Base-by-base conservation (phyloP, 495 filamentous ascomycete genomes). In the Paragyromitra xinjiangensis region DNA sequence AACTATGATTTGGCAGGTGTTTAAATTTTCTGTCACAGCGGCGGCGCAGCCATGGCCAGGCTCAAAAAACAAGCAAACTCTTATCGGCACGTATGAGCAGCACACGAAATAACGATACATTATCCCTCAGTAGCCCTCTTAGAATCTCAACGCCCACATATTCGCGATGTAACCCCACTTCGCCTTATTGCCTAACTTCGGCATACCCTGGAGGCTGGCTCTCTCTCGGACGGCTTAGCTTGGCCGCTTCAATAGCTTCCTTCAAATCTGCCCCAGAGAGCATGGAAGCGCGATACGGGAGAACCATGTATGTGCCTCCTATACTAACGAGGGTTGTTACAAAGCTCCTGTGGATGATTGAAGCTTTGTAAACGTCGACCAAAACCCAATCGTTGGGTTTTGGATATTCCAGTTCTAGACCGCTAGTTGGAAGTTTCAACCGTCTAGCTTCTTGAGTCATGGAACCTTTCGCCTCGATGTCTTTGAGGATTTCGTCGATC, bases 251-350 rank as follows among this genome's bases (percentile, higher is more conserved):
- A 11, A 63, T 39, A 39, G 68, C 73, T 24, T 76, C 73, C 26
- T 65, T 72, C 12, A 76, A 16, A 29, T 73, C 67, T 3, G 58
- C 67, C 19, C 12, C 29, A 19, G 71, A 73, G 11, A 73, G 50
- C 29, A 44, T 48, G n/a, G 71, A 73, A 26, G 62, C 50, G 26
- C 63, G 62, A 51, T 67, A 67, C 4, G 71, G 71, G 7, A 73
- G 62, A 7, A 73, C 59, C 26, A 72, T 29, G 24, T 76, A 76
- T 48, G 68, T 73, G 19, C 39, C 26, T 1, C 19, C n/a, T 1
- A 1, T 11, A n/a, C 2, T 8, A 3, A 44, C 48, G 7, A 64
- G 40, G 11, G 51, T 24, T 11, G 12, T 24, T 16, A 4, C 4
- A 11, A 71, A 24, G 19, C n/a, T n/a, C 12, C 19, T 65, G 22